Conservation (phyloP, 1,284 basidiomycete species). For the Apiotrichum akiyoshidainum region DNA sequence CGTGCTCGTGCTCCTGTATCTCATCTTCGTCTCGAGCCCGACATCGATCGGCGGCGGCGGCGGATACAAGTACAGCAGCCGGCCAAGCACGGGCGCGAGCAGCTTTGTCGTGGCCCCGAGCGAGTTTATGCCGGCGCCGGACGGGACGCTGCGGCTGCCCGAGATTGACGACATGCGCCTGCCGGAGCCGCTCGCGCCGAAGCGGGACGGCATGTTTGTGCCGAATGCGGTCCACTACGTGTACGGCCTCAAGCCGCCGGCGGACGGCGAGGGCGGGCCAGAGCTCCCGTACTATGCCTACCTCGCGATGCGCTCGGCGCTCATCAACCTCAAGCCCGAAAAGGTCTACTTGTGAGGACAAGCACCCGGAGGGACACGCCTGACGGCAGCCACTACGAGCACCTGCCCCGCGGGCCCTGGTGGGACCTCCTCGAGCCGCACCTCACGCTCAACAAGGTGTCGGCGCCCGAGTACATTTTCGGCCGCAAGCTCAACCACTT, state of each 20-base stretch:
- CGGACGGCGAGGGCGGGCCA: slow-evolving; percentile 30
- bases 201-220: slow-evolving; percentile 38
- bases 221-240: slow-evolving; percentile 51
- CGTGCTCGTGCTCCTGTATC: too few species aligned
- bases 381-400: slow-evolving; percentile 44
- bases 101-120: background rate
- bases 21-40: too few species aligned
- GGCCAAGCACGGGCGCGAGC: too few species aligned
- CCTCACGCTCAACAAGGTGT: slow-evolving; percentile 43
- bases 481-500: slow-evolving; percentile 44
- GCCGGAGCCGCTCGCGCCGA: slow-evolving; percentile 32
- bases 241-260: slow-evolving; percentile 45
- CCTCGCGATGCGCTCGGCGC: slow-evolving; percentile 50
- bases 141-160: slow-evolving; percentile 26
- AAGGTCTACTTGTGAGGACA: slow-evolving; percentile 47
- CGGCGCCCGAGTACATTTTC: slow-evolving; percentile 38
- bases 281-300: slow-evolving; percentile 53
- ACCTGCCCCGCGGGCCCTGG: slow-evolving; percentile 49
- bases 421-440: slow-evolving; percentile 46
- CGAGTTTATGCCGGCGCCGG: slow-evolving; percentile 27
- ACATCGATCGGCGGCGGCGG: too few species aligned
- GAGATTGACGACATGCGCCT: slow-evolving; percentile 6
- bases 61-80: too few species aligned
- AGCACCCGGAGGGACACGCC: background rate
- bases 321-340: slow-evolving; percentile 50